Evolutionary conservation across 441 rosid species (phyloP).

Genomic region (Arabidopsis lyrata): DNA sequence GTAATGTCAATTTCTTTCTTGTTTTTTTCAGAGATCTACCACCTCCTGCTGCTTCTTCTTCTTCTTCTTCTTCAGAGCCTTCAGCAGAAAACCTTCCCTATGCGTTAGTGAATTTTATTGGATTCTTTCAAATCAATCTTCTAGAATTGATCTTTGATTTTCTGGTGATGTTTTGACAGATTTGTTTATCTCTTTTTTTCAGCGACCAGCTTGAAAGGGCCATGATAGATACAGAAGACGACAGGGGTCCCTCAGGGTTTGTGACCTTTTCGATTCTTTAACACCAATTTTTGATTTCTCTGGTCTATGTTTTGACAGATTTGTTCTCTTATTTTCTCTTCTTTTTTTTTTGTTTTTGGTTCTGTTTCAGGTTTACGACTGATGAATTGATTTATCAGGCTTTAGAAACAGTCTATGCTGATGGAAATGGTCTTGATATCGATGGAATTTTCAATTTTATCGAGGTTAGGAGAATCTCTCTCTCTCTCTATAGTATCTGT

Average conservation of each 20-base stretch:
- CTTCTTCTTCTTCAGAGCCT: not conserved
- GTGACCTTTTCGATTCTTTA: not conserved
- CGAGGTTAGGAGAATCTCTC: slow-evolving; percentile 51
- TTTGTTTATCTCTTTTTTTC: not conserved
- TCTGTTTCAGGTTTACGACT: slow-evolving; percentile 18
- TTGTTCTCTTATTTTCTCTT: not conserved
- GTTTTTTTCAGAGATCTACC: not conserved
- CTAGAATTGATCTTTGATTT: not conserved
- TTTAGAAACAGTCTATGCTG: slow-evolving; percentile 50
- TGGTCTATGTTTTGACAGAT: not conserved
- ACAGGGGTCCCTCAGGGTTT: not conserved
- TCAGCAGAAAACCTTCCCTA: not conserved
- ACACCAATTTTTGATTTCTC: not conserved
- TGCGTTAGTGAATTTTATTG: not conserved
- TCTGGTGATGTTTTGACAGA: not conserved
- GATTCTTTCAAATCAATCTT: not conserved
- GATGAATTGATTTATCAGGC: slow-evolving; percentile 58
- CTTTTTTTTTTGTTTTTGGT: no score
- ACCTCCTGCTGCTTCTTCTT: not conserved
- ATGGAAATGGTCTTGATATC: slow-evolving; percentile 51
- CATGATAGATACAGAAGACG: not conserved
- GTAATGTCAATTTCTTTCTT: not conserved
- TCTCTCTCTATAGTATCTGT: not conserved
- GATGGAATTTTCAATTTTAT: slow-evolving; percentile 51
- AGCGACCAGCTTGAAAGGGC: not conserved